phyloP scores from a whole-genome alignment of 176 grass and related monocot species.

The Raddia distichophylla region DNA sequence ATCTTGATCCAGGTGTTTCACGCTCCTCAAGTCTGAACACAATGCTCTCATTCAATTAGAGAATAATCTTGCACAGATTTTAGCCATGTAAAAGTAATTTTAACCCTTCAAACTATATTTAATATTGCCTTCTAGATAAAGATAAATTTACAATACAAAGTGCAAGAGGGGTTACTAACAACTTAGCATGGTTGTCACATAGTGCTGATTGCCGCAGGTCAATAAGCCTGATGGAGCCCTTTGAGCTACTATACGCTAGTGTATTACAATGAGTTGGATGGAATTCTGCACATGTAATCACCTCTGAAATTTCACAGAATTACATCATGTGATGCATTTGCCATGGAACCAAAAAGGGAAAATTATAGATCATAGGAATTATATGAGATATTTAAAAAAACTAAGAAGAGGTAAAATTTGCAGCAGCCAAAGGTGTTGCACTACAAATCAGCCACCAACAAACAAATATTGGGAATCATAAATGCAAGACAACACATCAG shows the following conservation, averaged over 20 bases:
- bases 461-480: conserved; percentile 29
- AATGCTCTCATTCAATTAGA: conserved; percentile 27
- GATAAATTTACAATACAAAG: conserved; percentile 46
- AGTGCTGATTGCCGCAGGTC: conserved; percentile 89
- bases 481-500: conserved; percentile 18
- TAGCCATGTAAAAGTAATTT: conserved; percentile 18
- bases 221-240: conserved; percentile 91
- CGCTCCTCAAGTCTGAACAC: conserved; percentile 75
- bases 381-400: conserved; percentile 19
- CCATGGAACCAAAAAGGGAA: conserved; percentile 8
- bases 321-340: conserved; percentile 42
- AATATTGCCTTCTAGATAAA: conserved; percentile 30
- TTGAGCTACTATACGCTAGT: conserved; percentile 93
- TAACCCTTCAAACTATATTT: not conserved
- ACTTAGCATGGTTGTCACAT: conserved; percentile 81
- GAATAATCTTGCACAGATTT: conserved; percentile 25
- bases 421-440: conserved; percentile 25
- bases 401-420: not conserved
- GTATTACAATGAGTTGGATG: conserved; percentile 86
- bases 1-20: conserved; percentile 71
- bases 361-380: conserved; percentile 22
- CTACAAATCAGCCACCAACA: conserved; percentile 21
- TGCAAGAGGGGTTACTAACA: conserved; percentile 61
- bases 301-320: conserved; percentile 73
- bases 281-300: conserved; percentile 94